Percentiles rank a stretch among this genome's conserved stretches.
Conservation (phyloP, 306 rosid species). For the Dicorynia guianensis region DNA sequence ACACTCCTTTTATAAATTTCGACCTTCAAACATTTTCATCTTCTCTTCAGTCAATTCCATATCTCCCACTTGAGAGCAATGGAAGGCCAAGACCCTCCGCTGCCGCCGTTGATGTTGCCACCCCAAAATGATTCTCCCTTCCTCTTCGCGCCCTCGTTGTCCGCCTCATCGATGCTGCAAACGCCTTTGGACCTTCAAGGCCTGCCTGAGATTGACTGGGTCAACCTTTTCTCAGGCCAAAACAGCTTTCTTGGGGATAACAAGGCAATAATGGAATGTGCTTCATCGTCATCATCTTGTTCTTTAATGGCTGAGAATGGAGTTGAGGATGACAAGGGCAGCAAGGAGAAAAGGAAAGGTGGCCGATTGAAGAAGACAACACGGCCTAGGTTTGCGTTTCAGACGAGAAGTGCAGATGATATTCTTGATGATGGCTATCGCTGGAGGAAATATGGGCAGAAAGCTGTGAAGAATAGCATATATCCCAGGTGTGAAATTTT, state of each 20-base stretch:
- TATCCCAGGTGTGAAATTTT: slow-evolving; percentile 67
- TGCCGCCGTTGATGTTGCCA: slow-evolving; percentile 19
- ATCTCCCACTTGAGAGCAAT: slow-evolving; percentile 1
- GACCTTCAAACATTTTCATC: slow-evolving; percentile 18
- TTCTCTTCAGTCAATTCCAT: slow-evolving; percentile 18
- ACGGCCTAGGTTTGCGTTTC: slow-evolving; percentile 85
- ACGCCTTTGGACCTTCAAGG: slow-evolving; percentile 31
- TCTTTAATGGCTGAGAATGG: slow-evolving; percentile 2
- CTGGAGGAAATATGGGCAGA: slow-evolving; percentile 98
- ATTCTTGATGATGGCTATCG: slow-evolving; percentile 95
- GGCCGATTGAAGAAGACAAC: slow-evolving; percentile 55
- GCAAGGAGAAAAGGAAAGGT: slow-evolving; percentile 29
- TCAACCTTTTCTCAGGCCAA: slow-evolving; percentile 51
- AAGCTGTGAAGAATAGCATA: slow-evolving; percentile 80
- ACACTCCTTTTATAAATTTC: slow-evolving; percentile 24
- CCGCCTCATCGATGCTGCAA: slow-evolving; percentile 22
- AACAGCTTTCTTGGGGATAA: background rate
- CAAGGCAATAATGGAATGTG: slow-evolving; percentile 6
- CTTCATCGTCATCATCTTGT: background rate
- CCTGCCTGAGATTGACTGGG: slow-evolving; percentile 54
- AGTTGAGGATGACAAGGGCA: background rate
- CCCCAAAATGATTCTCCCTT: slow-evolving; percentile 35
- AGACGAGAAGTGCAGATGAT: slow-evolving; percentile 85
- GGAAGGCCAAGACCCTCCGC: slow-evolving; percentile 37
- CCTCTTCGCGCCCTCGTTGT: slow-evolving; percentile 37